These are phyloP conservation scores for Neurospora sp. DNA, from an alignment of 495 filamentous ascomycete genomes.

Conservation along the genomic window DNA sequence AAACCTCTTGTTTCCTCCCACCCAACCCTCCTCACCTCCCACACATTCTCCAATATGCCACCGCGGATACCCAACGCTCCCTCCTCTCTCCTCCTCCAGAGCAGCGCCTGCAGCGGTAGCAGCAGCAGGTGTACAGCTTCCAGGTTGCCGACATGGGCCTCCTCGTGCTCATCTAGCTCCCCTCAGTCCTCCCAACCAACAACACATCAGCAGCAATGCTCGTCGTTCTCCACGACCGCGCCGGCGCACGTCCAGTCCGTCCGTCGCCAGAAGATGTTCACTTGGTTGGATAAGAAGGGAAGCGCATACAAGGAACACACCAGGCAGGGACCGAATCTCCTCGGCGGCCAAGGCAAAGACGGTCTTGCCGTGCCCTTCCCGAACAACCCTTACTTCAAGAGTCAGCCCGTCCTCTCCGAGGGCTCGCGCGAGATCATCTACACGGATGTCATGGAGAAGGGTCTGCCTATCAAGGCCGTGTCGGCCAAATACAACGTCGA, in stretches of 20 bases:
- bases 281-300: constrained; percentile 7
- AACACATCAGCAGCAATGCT: background rate
- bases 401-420: constrained; percentile 67
- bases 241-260: constrained; percentile 5
- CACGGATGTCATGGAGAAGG: constrained; percentile 48
- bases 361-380: constrained; percentile 52
- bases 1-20: constrained; percentile 1
- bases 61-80: constrained; percentile 16
- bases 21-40: constrained; percentile 4
- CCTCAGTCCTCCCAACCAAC: constrained; percentile 1
- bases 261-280: constrained; percentile 11
- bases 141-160: background rate
- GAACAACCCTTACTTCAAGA: constrained; percentile 58
- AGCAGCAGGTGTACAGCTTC: constrained; percentile 10
- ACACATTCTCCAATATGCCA: constrained; percentile 15
- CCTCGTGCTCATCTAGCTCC: background rate
- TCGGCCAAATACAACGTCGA: constrained; percentile 71
- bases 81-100: background rate
- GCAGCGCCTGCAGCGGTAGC: background rate
- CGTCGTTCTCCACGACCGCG: constrained; percentile 17
- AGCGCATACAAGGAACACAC: constrained; percentile 1
- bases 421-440: constrained; percentile 68
- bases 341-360: background rate
- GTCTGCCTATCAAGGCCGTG: constrained; percentile 63
- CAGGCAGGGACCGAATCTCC: constrained; percentile 6